Conservation (phyloP, 768 basidiomycete genomes). For the Boletus rubescentipes region DNA sequence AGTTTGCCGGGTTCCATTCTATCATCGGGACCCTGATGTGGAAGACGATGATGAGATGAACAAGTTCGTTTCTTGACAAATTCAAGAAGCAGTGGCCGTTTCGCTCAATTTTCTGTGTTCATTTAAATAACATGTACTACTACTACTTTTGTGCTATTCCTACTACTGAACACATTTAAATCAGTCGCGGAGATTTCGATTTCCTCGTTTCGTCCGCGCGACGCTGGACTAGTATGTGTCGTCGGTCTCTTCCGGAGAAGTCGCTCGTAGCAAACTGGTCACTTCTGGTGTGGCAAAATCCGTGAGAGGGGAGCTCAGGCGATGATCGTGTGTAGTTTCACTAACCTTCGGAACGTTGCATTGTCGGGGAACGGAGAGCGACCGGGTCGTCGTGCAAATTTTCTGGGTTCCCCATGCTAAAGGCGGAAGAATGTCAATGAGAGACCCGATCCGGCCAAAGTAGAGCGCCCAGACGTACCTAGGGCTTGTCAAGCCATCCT, state of each 20-base stretch:
- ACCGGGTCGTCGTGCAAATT: neutral
- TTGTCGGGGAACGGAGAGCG: neutral
- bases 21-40: too few relatives aligned
- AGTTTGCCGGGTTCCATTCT: too few relatives aligned
- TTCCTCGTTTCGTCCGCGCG: too few relatives aligned
- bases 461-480: neutral
- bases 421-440: neutral
- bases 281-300: slow-evolving; percentile 13
- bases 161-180: too few relatives aligned
- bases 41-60: too few relatives aligned
- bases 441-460: neutral
- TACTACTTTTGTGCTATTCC: too few relatives aligned
- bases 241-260: slow-evolving; percentile 3
- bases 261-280: slow-evolving; percentile 45
- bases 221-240: too few relatives aligned
- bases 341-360: neutral
- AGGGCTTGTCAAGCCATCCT: slow-evolving; percentile 8
- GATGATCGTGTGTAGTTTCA: neutral
- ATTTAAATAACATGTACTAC: too few relatives aligned
- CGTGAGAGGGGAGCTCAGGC: neutral
- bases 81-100: too few relatives aligned
- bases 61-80: too few relatives aligned
- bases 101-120: too few relatives aligned
- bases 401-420: neutral
- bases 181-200: too few relatives aligned